Percentiles rank a stretch among this genome's conserved stretches.
Conservation (phyloP, 2,329 filamentous ascomycete species). For the Monosporascus sp. region DNA sequence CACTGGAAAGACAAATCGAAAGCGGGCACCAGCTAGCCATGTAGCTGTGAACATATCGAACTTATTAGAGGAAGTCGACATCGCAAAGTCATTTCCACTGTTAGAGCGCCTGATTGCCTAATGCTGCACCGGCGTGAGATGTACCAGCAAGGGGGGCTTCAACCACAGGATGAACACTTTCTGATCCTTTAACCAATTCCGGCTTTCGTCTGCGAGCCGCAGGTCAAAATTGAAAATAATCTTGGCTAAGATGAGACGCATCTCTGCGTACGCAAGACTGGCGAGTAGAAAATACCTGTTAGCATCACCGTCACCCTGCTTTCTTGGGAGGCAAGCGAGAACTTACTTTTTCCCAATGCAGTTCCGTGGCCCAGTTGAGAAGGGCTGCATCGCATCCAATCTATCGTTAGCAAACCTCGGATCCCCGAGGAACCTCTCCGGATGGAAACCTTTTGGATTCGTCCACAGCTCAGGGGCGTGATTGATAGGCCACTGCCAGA, state of each 20-base stretch:
- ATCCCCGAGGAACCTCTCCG: conserved; percentile 16
- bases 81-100: too few species aligned
- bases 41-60: too few species aligned
- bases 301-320: background rate
- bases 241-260: background rate
- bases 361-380: conserved; percentile 14
- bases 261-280: background rate
- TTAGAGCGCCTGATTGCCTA: background rate
- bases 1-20: too few species aligned
- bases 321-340: background rate
- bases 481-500: background rate
- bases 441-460: conserved; percentile 14
- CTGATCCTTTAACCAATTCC: background rate
- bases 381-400: conserved; percentile 17
- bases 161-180: background rate
- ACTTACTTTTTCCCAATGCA: conserved; percentile 18
- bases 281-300: background rate
- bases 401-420: conserved; percentile 2
- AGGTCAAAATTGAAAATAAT: background rate
- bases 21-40: too few species aligned
- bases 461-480: conserved; percentile 10
- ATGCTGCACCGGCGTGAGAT: background rate
- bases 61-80: too few species aligned
- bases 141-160: background rate
- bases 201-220: background rate